phyloP scores from a whole-genome alignment of 2,329 filamentous ascomycete genomes.

The Penicillium expansum region DNA sequence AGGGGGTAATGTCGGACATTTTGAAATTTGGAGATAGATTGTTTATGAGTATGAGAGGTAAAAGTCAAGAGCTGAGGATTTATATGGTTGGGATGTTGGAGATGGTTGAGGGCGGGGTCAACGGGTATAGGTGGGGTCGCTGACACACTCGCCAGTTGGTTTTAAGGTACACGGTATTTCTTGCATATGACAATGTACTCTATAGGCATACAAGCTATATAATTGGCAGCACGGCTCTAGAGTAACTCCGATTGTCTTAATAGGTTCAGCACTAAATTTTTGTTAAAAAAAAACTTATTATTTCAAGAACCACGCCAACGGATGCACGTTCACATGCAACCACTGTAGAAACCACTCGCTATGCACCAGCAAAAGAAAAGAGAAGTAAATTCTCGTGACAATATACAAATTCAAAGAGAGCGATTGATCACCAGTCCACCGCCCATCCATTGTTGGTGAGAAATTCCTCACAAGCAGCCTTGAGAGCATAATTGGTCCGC shows the following conservation, averaged over 20 bases:
- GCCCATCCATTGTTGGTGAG: slow-evolving; percentile 86
- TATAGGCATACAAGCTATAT: no score
- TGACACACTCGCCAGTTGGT: slow-evolving; percentile 16
- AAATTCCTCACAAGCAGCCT: slow-evolving; percentile 80
- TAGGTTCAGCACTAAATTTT: no score
- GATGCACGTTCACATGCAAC: slow-evolving; percentile 1
- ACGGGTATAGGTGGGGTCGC: slow-evolving; percentile 7
- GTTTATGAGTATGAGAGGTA: not conserved
- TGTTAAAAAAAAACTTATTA: not conserved
- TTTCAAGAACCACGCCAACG: not conserved
- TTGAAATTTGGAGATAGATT: slow-evolving; percentile 9
- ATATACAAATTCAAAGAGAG: not conserved
- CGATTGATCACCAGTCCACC: slow-evolving; percentile 68
- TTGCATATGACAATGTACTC: no score
- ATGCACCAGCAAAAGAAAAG: slow-evolving; percentile 13
- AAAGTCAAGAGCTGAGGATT: not conserved
- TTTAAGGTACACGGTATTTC: not conserved
- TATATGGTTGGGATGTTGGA: slow-evolving; percentile 12
- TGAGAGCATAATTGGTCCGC: slow-evolving; percentile 76
- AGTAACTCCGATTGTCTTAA: not conserved
- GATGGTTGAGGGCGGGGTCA: slow-evolving; percentile 10
- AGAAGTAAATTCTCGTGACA: not conserved
- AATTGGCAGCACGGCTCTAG: not conserved
- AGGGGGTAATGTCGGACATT: slow-evolving; percentile 30
- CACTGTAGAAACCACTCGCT: slow-evolving; percentile 10